Evolutionary conservation across 805 yeast genomes (phyloP).

Genomic region (Monosporozyma unispora): DNA sequence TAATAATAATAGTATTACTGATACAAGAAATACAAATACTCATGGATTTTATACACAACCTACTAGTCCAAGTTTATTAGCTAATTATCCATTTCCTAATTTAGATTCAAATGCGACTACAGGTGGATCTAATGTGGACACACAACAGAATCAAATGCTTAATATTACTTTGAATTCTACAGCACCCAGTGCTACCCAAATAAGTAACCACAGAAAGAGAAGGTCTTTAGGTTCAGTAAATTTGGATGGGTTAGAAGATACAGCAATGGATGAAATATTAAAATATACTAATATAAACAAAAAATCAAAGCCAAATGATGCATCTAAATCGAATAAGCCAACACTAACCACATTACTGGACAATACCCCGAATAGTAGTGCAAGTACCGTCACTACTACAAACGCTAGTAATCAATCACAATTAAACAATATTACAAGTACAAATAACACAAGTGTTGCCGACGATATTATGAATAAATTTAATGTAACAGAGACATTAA

Average conservation of each 20-base stretch:
- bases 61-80: conserved; percentile 22
- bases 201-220: conserved; percentile 13
- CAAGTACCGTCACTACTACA: background rate
- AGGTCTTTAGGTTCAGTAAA: conserved; percentile 23
- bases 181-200: background rate
- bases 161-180: background rate
- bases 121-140: background rate
- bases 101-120: conserved; percentile 4
- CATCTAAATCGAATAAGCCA: background rate
- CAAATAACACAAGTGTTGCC: background rate
- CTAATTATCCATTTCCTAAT: conserved; percentile 4
- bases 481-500: background rate
- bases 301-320: conserved; percentile 8
- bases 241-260: conserved; percentile 22
- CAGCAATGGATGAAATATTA: conserved; percentile 24
- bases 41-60: conserved; percentile 29
- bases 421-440: background rate
- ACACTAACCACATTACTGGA: background rate
- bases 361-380: conserved; percentile 1
- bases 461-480: background rate
- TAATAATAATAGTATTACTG: background rate
- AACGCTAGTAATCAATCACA: background rate
- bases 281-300: conserved; percentile 21
- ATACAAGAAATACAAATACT: background rate
- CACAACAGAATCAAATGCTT: conserved; percentile 1